Percentiles rank a stretch among this genome's conserved stretches.
Evolutionary conservation across 306 rosid genomes (phyloP).

Genomic region (Alnus glutinosa): DNA sequence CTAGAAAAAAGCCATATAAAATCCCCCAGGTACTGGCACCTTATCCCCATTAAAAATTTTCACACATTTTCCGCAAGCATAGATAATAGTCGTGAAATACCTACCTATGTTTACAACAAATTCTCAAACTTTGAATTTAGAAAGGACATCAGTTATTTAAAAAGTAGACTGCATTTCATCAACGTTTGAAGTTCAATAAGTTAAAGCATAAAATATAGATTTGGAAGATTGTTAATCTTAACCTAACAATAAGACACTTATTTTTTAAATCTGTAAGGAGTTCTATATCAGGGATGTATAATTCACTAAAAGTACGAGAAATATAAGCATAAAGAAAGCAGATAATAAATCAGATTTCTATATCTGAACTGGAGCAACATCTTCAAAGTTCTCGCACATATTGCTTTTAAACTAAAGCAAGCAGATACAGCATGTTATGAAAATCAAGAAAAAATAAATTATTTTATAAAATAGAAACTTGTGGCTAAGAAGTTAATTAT

Average conservation of each 20-base stretch:
- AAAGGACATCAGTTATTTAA: not conserved
- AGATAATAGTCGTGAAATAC: too few relatives aligned
- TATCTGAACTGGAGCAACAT: not conserved
- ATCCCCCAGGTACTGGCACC: too few relatives aligned
- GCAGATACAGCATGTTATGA: not conserved
- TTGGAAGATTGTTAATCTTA: not conserved
- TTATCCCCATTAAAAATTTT: too few relatives aligned
- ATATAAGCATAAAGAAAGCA: not conserved
- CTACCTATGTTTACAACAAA: not conserved
- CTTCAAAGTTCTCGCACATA: conserved; percentile 2
- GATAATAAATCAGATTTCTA: not conserved
- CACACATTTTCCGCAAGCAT: too few relatives aligned
- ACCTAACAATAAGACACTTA: not conserved
- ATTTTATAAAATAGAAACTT: conserved; percentile 7
- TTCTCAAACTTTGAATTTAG: not conserved
- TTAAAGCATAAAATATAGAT: too few relatives aligned
- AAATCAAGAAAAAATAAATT: not conserved
- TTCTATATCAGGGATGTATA: not conserved
- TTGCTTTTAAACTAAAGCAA: not conserved
- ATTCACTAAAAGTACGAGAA: too few relatives aligned
- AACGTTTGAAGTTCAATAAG: not conserved
- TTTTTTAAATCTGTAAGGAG: not conserved
- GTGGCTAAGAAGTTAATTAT: conserved; percentile 18
- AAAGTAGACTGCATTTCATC: not conserved
- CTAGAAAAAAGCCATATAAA: too few relatives aligned